A percentile compares a stretch with the other conserved stretches of the same genome.
Evolutionary conservation across 2,329 filamentous ascomycete species (phyloP).

Genomic region (Lecanoromycetidae sp.): DNA sequence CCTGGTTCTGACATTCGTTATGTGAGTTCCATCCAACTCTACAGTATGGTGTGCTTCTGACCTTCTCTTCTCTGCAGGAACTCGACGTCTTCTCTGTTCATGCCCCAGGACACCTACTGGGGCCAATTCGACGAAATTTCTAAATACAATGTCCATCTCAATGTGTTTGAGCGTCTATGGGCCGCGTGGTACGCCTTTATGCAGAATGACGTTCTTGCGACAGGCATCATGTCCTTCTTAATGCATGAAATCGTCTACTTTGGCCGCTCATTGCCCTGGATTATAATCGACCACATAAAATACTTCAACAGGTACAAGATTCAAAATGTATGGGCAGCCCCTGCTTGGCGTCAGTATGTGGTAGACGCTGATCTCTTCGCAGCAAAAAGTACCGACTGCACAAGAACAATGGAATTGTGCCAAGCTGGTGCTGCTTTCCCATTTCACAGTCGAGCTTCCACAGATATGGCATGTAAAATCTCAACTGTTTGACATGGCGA

Average conservation of each 20-base stretch:
- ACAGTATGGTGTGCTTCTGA: background rate
- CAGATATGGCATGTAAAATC: conserved; percentile 65
- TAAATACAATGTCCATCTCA: conserved; percentile 72
- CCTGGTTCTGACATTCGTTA: too few species aligned
- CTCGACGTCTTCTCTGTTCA: conserved; percentile 32
- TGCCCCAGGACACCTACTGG: conserved; percentile 45
- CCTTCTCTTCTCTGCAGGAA: conserved; percentile 31
- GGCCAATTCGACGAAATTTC: conserved; percentile 53
- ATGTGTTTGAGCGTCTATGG: conserved; percentile 79
- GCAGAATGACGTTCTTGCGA: conserved; percentile 93
- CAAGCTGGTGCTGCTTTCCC: conserved; percentile 78
- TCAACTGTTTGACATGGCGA: too few species aligned
- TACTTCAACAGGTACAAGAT: conserved; percentile 92
- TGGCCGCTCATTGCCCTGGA: conserved; percentile 78
- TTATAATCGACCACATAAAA: conserved; percentile 79
- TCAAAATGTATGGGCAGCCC: conserved; percentile 56
- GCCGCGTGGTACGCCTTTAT: conserved; percentile 95
- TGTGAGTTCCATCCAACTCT: background rate
- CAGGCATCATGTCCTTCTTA: conserved; percentile 91
- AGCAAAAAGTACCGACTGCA: conserved; percentile 78
- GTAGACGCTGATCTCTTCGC: background rate
- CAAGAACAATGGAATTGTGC: conserved; percentile 94
- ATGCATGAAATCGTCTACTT: conserved; percentile 96
- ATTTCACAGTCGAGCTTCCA: conserved; percentile 95
- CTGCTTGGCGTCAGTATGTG: too few species aligned